Evolutionary conservation across 768 basidiomycete genomes (phyloP).

Genomic region (Lanmaoa rubissima): DNA sequence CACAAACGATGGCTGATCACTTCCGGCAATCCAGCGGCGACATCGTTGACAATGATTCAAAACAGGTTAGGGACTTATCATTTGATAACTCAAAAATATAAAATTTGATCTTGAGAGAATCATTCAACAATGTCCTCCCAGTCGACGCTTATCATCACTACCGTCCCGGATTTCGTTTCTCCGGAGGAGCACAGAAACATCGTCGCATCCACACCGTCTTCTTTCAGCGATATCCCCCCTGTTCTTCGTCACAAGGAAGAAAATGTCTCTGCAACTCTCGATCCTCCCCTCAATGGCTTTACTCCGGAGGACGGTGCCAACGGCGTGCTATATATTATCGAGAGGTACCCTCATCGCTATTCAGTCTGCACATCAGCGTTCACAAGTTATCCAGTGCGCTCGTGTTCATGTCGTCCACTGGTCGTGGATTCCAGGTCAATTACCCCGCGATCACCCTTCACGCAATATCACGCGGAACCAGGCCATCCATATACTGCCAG

Average conservation of each 20-base stretch:
- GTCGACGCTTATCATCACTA: constrained; percentile 35
- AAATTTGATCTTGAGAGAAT: neutral
- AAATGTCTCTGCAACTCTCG: constrained; percentile 64
- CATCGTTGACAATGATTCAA: too few relatives aligned
- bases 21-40: too few relatives aligned
- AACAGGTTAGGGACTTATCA: too few relatives aligned
- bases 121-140: constrained; percentile 5
- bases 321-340: constrained; percentile 82
- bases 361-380: constrained; percentile 5
- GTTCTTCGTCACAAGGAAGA: constrained; percentile 74
- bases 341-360: constrained; percentile 54
- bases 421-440: constrained; percentile 76
- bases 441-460: constrained; percentile 93
- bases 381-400: constrained; percentile 51
- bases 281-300: constrained; percentile 67
- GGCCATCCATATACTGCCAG: constrained; percentile 88
- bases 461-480: constrained; percentile 71
- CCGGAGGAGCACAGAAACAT: constrained; percentile 67
- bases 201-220: constrained; percentile 76
- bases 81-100: too few relatives aligned
- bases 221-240: constrained; percentile 84
- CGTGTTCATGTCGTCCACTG: constrained; percentile 69
- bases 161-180: constrained; percentile 46
- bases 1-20: too few relatives aligned
- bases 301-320: constrained; percentile 45